Evolutionary conservation across 2,329 filamentous ascomycete genomes (phyloP), one percentile per base, ranked within the genome.

Genomic region (Fusarium proliferatum): DNA sequence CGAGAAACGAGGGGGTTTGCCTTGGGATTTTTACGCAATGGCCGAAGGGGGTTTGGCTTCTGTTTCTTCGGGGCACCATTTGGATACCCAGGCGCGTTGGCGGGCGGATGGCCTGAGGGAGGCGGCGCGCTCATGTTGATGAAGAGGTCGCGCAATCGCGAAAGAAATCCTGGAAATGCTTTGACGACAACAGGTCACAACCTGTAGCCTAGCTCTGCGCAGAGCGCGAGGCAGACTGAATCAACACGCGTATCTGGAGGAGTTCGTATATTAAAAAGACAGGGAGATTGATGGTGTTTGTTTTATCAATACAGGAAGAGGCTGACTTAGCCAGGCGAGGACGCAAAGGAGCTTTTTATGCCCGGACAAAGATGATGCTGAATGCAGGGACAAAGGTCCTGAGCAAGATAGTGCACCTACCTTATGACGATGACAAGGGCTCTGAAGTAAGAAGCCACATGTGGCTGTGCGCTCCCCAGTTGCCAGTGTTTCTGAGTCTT

Each of bases 1-100:
- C 86, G 89, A 78, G 91, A 90, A 58, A 92, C 89, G 26, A 94
- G 84, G 36, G 92, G 92, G 76, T 94, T 90, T 63, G 85, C 83
- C 65, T 86, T 82, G 61, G 84, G 82, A 56, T 78, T 81, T 62
- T 79, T 83, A 39, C 85, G 82, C 74, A 85, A 81, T 36, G 83
- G 82, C 41, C 83, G 81, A 46, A 84, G 69, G 23, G 82, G 82
- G 67, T 83, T 83, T 33, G 79, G 73, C 67, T 81, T 83, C 48
- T 75, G 76, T 45, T 45, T 73, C 64, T 76, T 74, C 23, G 80
- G 74, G 55, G 75, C 66, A 62, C 81, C 82, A 76, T 82, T 83
- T 41, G 79, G 77, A 48, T 75, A 74, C 46, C 80, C 79, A 34
- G 83, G 75, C 23, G 83, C 81, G 48, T 62, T 75, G 33, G 61